Percentiles rank a stretch among this genome's conserved stretches.
Conservation (phyloP, 257 asterid genomes). For the Perilla frutescens region DNA sequence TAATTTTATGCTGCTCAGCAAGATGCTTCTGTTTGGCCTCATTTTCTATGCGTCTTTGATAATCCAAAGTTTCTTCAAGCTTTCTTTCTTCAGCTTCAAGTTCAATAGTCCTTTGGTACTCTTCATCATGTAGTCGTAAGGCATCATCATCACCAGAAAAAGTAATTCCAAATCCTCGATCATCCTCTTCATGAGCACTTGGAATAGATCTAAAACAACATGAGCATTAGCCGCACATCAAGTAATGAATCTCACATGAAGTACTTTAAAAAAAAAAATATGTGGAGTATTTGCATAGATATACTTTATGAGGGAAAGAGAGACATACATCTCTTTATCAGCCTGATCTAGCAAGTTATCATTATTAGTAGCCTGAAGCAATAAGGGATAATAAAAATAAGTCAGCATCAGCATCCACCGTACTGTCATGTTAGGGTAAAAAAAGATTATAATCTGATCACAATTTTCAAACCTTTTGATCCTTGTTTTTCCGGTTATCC, state of each 20-base stretch:
- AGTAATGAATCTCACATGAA: slow-evolving; percentile 4
- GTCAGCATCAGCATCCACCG: slow-evolving; percentile 9
- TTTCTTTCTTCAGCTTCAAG: slow-evolving; percentile 98
- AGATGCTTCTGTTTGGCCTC: slow-evolving; percentile 95
- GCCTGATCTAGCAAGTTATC: slow-evolving; percentile 57
- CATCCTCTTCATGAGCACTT: slow-evolving; percentile 56
- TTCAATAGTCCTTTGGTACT: slow-evolving; percentile 70
- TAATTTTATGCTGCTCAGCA: slow-evolving; percentile 68
- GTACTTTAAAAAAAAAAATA: neutral
- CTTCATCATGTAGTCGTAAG: slow-evolving; percentile 64
- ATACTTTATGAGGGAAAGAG: slow-evolving; percentile 29
- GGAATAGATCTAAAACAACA: slow-evolving; percentile 65
- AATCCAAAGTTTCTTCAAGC: slow-evolving; percentile 97
- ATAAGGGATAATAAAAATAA: slow-evolving; percentile 34
- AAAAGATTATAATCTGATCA: neutral
- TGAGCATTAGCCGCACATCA: slow-evolving; percentile 27
- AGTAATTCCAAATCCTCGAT: slow-evolving; percentile 42
- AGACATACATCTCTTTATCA: slow-evolving; percentile 69
- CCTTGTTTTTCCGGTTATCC: slow-evolving; percentile 77
- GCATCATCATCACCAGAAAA: slow-evolving; percentile 54
- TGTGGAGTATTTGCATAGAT: slow-evolving; percentile 24
- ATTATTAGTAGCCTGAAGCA: slow-evolving; percentile 54
- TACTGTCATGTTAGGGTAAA: no score
- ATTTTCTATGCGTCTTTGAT: slow-evolving; percentile 91
- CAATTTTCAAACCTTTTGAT: slow-evolving; percentile 68